phyloP scores from a whole-genome alignment of 345 rosid genomes.

The Populus alba region DNA sequence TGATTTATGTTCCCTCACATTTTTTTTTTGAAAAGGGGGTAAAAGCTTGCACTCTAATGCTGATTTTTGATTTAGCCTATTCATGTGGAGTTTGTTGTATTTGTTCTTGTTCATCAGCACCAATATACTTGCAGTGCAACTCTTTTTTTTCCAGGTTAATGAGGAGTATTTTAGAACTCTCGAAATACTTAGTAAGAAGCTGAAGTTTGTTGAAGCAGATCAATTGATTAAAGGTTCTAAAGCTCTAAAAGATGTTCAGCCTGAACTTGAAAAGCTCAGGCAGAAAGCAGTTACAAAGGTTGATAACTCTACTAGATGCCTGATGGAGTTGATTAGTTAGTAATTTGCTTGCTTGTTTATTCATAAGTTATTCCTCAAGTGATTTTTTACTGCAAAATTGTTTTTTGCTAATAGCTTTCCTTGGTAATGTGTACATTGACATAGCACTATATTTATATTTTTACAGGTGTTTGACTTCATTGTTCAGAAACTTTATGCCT shows the following conservation, averaged over 20 bases:
- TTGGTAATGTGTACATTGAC: too few relatives aligned
- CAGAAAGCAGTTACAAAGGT: constrained; percentile 98
- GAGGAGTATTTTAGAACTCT: constrained; percentile 89
- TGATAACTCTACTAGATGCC: constrained; percentile 7
- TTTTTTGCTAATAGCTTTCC: too few relatives aligned
- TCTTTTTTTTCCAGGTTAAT: constrained; percentile 62
- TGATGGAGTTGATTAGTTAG: not conserved
- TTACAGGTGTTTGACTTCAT: constrained; percentile 90
- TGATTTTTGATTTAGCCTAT: constrained; percentile 2
- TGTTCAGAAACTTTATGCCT: constrained; percentile 91
- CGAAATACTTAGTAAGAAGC: constrained; percentile 87
- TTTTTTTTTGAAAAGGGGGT: not conserved
- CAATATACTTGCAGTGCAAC: constrained; percentile 24
- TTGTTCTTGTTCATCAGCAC: not conserved
- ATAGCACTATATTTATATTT: constrained; percentile 8
- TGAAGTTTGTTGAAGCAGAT: constrained; percentile 80
- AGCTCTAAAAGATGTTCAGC: constrained; percentile 93
- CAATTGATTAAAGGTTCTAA: constrained; percentile 71
- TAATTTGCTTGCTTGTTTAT: not conserved
- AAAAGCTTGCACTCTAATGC: not conserved
- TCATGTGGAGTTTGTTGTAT: not conserved
- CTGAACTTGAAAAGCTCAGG: constrained; percentile 94
- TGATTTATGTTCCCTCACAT: constrained; percentile 14
- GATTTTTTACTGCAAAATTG: too few relatives aligned
- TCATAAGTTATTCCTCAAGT: not conserved